Base-by-base conservation (phyloP, 768 basidiomycete species). In the Calocera cornea region DNA sequence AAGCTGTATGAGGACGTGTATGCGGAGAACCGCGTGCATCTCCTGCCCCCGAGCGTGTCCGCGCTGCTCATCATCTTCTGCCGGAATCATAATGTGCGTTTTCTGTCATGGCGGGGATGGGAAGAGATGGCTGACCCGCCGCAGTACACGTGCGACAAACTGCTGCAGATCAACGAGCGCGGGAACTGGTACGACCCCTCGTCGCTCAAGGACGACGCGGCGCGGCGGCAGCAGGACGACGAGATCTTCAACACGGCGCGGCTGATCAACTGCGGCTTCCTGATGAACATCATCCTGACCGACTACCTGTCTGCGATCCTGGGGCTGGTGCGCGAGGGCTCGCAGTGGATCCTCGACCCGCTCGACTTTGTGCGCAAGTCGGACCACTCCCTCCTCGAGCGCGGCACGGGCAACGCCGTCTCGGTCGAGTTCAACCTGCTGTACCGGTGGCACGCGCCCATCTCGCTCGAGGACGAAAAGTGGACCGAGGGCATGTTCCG, bases 191-290 rank as follows among this genome's bases (percentile, higher is more conserved):
- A 72, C 1, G 80, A 90, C 71, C 88, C 89, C 34, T 31, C 54
- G 16, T 40, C 38, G 64, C 67, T 60, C 16, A 33, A 27, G 31
- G 54, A 60, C 54, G 54, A 60, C 54, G 54, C 54, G 5, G 54
- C 54, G 29, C 44, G 54, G 31, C 38, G 31, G 31, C 50, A 19
- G 22, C 75, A 88, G 71, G 87, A 88, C 63, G 85, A 89, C 69
- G 87, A 91, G 67, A 81, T 93, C n/a, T 93, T 92, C 83, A 87
- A 92, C 74, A 89, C 83, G 2, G 84, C 89, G 0, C 83, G 89
- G 1, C 79, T 92, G 12, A 80, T 89, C 71, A 93, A 93, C 72
- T 87, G 86, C 69, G 84, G 64, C 29, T 69, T 63, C 65, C 70
- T 72, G 54, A 83, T 87, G 82, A 83, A 86, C 69, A 83, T 87